These are phyloP conservation scores for Erythrophleum ivorense DNA, from an alignment of 331 rosid genomes.

Conservation along the genomic window DNA sequence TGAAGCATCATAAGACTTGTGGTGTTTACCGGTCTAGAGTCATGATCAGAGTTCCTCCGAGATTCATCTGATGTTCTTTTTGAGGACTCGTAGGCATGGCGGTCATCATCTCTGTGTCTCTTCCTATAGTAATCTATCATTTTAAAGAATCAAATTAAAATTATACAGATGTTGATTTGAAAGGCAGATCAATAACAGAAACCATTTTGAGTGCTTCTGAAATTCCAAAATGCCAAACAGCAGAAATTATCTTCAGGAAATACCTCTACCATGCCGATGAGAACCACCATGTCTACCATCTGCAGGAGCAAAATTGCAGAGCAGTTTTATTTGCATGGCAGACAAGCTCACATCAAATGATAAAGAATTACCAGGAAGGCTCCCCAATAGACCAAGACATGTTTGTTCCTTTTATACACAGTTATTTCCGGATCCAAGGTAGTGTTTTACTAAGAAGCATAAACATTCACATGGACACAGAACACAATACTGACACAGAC, in stretches of 20 bases:
- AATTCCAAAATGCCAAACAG: constrained; percentile 17
- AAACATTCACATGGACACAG: not conserved
- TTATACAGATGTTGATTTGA: constrained; percentile 21
- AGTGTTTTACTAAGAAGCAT: not conserved
- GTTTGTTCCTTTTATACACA: constrained; percentile 1
- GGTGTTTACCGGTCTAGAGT: constrained; percentile 78
- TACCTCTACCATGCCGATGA: constrained; percentile 85
- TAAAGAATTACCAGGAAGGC: constrained; percentile 27
- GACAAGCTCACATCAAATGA: constrained; percentile 7
- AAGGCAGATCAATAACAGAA: constrained; percentile 23
- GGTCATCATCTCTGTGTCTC: constrained; percentile 85
- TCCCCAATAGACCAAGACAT: not conserved
- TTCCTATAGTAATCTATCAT: constrained; percentile 70
- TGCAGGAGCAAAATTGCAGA: constrained; percentile 46
- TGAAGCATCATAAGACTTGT: constrained; percentile 22
- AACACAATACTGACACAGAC: not conserved
- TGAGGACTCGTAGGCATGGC: constrained; percentile 63
- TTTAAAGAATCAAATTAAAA: constrained; percentile 23
- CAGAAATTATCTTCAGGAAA: constrained; percentile 13
- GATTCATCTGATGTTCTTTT: constrained; percentile 77
- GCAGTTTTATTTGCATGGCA: constrained; percentile 23
- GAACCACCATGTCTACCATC: constrained; percentile 92
- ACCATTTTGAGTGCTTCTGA: constrained; percentile 8
- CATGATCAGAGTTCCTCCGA: constrained; percentile 74
- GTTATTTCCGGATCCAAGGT: constrained; percentile 25